phyloP scores from a whole-genome alignment of 208 protist species.

The Crithidia bombi region DNA sequence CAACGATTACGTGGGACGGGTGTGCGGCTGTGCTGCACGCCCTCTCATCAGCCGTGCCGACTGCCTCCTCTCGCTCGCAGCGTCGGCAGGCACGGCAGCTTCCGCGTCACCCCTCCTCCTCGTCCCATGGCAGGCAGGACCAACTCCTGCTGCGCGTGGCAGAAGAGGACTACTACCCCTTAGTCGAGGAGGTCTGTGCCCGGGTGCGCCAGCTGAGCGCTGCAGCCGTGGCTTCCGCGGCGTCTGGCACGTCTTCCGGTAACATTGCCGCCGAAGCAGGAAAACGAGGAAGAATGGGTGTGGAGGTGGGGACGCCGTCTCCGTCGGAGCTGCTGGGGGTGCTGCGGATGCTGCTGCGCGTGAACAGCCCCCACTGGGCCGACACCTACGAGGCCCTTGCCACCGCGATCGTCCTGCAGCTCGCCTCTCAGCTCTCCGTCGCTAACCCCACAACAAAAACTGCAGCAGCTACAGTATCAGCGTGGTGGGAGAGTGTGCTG shows the following conservation, averaged over 20 bases:
- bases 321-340: constrained; percentile 20
- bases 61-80: constrained; percentile 13
- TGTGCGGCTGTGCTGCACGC: constrained; percentile 23
- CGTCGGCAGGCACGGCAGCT: constrained; percentile 21
- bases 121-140: not conserved
- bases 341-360: constrained; percentile 34
- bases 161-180: constrained; percentile 55
- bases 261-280: no score
- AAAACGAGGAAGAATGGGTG: no score
- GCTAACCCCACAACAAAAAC: not conserved
- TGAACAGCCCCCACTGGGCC: constrained; percentile 55
- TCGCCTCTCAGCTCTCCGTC: constrained; percentile 29
- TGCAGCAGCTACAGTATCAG: not conserved
- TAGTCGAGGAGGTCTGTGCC: constrained; percentile 43
- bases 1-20: not conserved
- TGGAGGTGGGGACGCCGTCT: not conserved
- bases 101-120: not conserved
- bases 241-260: not conserved
- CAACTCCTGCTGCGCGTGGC: constrained; percentile 19
- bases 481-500: not conserved
- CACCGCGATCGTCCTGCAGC: constrained; percentile 26
- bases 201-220: constrained; percentile 26
- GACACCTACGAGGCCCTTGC: constrained; percentile 57
- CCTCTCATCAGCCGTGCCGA: constrained; percentile 22
- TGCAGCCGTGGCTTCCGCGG: not conserved